Conservation (phyloP, 768 basidiomycete species). For the Neoboletus subvelutipes region DNA sequence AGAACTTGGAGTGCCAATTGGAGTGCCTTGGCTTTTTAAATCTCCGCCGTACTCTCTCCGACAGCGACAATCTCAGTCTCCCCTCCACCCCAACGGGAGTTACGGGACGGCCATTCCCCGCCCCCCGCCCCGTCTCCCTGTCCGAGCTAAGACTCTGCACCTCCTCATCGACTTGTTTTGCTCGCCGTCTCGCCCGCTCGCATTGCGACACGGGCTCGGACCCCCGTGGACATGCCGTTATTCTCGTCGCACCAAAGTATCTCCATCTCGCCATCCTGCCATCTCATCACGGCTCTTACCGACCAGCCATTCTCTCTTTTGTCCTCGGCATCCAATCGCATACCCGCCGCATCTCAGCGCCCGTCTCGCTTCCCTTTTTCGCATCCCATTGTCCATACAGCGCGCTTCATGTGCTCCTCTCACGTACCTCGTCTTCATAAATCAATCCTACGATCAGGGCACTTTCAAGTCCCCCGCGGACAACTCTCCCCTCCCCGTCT, state of each 20-base stretch:
- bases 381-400: not conserved
- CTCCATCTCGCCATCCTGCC: not conserved
- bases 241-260: not conserved
- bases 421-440: not conserved
- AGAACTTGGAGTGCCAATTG: constrained; percentile 25
- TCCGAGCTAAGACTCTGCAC: not conserved
- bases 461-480: not conserved
- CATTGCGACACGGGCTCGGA: not conserved
- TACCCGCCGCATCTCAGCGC: not conserved
- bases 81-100: constrained; percentile 1
- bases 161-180: no score
- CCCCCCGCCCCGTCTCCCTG: not conserved
- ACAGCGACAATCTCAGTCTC: not conserved
- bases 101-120: no score
- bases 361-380: not conserved
- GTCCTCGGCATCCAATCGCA: constrained; percentile 4
- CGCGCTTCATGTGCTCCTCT: no score
- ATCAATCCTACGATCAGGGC: constrained; percentile 2
- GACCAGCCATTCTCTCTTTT: not conserved
- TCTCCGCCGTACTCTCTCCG: constrained; percentile 26
- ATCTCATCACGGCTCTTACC: constrained; percentile 6
- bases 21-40: constrained; percentile 29
- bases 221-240: not conserved
- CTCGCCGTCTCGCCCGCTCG: no score
- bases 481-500: no score